A percentile compares a stretch with the other conserved stretches of the same genome.
Conservation (phyloP, 768 basidiomycete species). For the Cystobasidium onofrii region DNA sequence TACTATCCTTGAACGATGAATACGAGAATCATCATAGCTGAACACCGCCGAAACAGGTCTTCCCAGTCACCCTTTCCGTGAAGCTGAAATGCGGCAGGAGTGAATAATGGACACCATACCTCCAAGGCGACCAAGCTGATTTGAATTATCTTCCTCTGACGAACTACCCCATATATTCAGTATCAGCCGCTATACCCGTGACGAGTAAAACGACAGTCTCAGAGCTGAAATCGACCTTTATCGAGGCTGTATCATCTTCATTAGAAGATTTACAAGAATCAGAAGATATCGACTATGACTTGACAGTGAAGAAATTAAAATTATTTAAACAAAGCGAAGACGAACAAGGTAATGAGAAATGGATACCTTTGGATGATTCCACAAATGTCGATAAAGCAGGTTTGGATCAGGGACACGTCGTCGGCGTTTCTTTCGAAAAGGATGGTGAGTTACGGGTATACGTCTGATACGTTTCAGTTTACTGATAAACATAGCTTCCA, state of each 20-base stretch:
- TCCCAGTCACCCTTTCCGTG: constrained; percentile 21
- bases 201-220: not conserved
- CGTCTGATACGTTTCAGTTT: too few species aligned
- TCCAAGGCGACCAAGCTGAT: not conserved
- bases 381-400: constrained; percentile 21
- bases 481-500: not conserved
- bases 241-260: not conserved
- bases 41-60: not conserved
- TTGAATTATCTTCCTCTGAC: not conserved
- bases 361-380: constrained; percentile 21
- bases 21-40: too few species aligned
- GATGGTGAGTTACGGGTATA: constrained; percentile 13
- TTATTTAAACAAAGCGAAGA: constrained; percentile 12
- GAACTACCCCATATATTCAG: not conserved
- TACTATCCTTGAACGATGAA: too few species aligned
- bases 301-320: not conserved
- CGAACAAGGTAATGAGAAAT: constrained; percentile 11
- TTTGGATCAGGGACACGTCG: constrained; percentile 26
- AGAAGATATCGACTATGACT: not conserved
- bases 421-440: constrained; percentile 12
- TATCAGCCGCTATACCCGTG: constrained; percentile 2
- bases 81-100: constrained; percentile 26
- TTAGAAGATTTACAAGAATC: not conserved
- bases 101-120: not conserved
- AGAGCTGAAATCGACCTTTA: constrained; percentile 10